Percentiles rank a stretch among this genome's conserved stretches.
Conservation (phyloP, 768 basidiomycete species). For the Coprinopsis cinerea region DNA sequence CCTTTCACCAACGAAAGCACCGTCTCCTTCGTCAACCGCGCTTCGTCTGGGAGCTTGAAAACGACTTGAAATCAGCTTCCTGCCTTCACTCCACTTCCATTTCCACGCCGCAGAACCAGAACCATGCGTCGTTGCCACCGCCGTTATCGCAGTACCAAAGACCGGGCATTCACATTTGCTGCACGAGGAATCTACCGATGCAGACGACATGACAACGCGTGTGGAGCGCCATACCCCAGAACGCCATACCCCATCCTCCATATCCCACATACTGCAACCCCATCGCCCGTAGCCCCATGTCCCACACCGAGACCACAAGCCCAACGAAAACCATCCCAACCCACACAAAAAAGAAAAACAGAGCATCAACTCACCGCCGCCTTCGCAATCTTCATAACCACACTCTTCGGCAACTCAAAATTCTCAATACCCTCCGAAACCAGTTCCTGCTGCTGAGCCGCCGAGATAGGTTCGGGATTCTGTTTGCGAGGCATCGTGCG, state of each 20-base stretch:
- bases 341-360: background rate
- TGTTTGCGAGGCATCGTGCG: constrained; percentile 76
- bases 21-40: constrained; percentile 88
- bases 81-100: background rate
- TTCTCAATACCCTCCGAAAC: constrained; percentile 84
- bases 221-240: too few species aligned
- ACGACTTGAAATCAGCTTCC: background rate
- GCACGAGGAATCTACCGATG: too few species aligned
- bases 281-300: background rate
- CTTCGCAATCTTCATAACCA: constrained; percentile 82
- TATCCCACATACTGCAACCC: too few species aligned
- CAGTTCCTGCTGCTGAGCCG: constrained; percentile 74
- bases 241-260: too few species aligned
- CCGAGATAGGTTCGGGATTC: constrained; percentile 48
- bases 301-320: too few species aligned
- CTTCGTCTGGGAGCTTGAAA: constrained; percentile 70
- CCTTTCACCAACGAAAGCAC: constrained; percentile 80
- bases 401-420: constrained; percentile 79
- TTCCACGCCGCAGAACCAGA: background rate
- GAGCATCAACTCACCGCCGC: constrained; percentile 53
- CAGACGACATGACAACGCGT: too few species aligned
- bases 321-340: too few species aligned
- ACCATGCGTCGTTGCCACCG: too few species aligned
- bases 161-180: too few species aligned
- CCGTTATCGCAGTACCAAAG: too few species aligned